Conservation (phyloP, 2,329 filamentous ascomycete genomes). For the Orbilia quercus region DNA sequence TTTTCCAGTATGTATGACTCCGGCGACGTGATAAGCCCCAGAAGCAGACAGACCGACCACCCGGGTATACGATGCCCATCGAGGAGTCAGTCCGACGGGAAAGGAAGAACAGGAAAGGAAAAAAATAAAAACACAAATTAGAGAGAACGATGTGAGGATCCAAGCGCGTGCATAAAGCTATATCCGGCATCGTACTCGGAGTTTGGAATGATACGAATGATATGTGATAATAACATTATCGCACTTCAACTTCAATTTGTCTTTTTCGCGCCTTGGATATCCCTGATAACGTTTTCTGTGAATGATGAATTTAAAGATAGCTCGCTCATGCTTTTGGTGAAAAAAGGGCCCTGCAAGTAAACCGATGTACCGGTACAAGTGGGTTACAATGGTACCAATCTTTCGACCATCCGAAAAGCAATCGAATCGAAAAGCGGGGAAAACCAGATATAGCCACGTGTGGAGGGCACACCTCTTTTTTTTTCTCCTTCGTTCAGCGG, state of each 20-base stretch:
- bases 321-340: not conserved
- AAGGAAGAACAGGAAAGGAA: too few relatives aligned
- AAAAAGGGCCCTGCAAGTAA: conserved; percentile 9
- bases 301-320: not conserved
- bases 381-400: not conserved
- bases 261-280: conserved; percentile 30
- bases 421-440: conserved; percentile 54
- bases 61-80: not conserved
- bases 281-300: conserved; percentile 21
- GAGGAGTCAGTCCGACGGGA: not conserved
- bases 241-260: not conserved
- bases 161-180: conserved; percentile 48
- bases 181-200: conserved; percentile 28
- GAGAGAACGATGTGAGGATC: conserved; percentile 30
- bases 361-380: conserved; percentile 54
- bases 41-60: too few relatives aligned
- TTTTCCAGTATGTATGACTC: too few relatives aligned
- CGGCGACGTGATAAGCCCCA: too few relatives aligned
- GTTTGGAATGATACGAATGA: conserved; percentile 17
- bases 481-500: not conserved
- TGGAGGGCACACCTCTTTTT: conserved; percentile 38
- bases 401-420: conserved; percentile 14
- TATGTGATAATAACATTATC: conserved; percentile 10
- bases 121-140: not conserved
- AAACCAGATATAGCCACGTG: conserved; percentile 44